Percentiles rank a stretch among this genome's conserved stretches.
Evolutionary conservation across 345 rosid genomes (phyloP).

Genomic region (Hibiscus syriacus): DNA sequence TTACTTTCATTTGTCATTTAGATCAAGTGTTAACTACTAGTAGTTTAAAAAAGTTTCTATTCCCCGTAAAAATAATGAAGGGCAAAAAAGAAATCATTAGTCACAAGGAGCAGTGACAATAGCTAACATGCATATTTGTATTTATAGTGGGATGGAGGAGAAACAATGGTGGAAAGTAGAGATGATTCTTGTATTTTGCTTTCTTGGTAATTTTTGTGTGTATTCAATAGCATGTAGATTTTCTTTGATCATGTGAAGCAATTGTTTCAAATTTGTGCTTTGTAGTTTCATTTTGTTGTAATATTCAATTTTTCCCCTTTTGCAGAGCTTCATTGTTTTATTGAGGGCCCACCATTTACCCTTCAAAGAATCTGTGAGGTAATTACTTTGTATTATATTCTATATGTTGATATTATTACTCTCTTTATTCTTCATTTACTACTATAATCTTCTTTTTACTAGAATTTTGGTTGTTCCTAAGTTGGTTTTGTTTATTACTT

Average conservation of each 20-base stretch:
- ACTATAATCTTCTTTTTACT: neutral
- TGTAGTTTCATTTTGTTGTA: neutral
- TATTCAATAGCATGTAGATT: neutral
- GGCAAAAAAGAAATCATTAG: neutral
- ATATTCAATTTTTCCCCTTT: constrained; percentile 11
- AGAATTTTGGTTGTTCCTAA: neutral
- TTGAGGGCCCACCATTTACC: constrained; percentile 94
- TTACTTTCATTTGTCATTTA: neutral
- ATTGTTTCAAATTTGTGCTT: neutral
- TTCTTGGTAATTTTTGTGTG: neutral
- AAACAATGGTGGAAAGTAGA: neutral
- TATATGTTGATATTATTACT: neutral
- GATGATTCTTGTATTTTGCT: neutral
- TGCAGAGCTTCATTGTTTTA: constrained; percentile 65
- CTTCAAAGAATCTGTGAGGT: constrained; percentile 95
- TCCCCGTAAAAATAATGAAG: neutral
- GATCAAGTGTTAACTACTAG: neutral
- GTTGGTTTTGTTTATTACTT: neutral
- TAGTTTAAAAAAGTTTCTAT: neutral
- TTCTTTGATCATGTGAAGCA: neutral
- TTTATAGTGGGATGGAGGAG: neutral
- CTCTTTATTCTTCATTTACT: neutral
- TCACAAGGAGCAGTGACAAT: neutral
- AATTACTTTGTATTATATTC: constrained; percentile 11
- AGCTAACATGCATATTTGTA: neutral